Conservation (phyloP, 1,139 yeast species). For the Spencermartinsiella ligniputridi region DNA sequence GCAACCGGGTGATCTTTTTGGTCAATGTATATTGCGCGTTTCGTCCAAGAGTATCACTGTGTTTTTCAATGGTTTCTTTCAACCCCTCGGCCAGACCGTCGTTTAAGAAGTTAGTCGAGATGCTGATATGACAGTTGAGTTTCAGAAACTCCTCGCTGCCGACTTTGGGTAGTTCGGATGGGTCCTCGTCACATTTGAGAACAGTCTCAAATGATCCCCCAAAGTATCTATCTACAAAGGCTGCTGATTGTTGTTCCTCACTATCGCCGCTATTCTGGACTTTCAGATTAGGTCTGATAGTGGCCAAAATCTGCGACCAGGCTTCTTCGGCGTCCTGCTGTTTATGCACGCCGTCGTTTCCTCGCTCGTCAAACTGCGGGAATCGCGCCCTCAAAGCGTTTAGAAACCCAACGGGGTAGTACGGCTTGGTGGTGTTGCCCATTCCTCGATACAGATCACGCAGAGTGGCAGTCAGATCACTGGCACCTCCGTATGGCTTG, state of each 20-base stretch:
- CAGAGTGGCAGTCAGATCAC: constrained; percentile 28
- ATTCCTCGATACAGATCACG: constrained; percentile 32
- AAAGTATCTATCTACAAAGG: constrained; percentile 53
- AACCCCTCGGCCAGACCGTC: constrained; percentile 79
- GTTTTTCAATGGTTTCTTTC: constrained; percentile 72
- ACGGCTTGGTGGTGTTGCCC: constrained; percentile 30
- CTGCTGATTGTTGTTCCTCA: constrained; percentile 1
- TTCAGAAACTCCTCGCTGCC: constrained; percentile 60
- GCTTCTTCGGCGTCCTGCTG: constrained; percentile 99
- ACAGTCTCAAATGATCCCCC: constrained; percentile 59
- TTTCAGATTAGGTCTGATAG: constrained; percentile 38
- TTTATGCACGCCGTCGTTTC: constrained; percentile 65
- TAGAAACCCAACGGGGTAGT: constrained; percentile 58
- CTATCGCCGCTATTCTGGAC: constrained; percentile 3
- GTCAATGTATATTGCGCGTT: constrained; percentile 67
- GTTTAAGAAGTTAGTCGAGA: constrained; percentile 79
- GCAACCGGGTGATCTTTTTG: constrained; percentile 72
- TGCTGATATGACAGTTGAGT: constrained; percentile 82
- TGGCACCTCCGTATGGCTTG: constrained; percentile 14
- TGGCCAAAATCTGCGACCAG: constrained; percentile 68
- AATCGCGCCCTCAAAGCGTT: constrained; percentile 41
- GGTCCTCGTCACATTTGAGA: constrained; percentile 54
- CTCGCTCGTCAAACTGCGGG: constrained; percentile 84
- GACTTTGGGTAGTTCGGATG: constrained; percentile 43
- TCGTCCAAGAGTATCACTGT: constrained; percentile 62